phyloP scores from a whole-genome alignment of 495 filamentous ascomycete species.

The Penicillium cosmopolitanum region DNA sequence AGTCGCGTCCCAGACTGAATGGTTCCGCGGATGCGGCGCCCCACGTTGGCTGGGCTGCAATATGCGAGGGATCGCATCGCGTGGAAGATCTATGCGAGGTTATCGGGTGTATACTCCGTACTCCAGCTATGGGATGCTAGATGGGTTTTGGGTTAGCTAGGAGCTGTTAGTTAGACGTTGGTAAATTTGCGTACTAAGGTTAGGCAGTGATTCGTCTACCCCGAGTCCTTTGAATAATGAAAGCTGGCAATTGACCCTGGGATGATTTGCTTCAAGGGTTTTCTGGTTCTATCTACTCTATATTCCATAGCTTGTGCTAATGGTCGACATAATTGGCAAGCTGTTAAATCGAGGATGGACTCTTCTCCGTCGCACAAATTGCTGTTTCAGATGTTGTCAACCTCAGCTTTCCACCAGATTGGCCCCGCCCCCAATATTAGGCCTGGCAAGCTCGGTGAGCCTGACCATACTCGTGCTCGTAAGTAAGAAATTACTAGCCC shows the following conservation, averaged over 20 bases:
- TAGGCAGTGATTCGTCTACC: too few relatives aligned
- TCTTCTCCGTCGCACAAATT: too few relatives aligned
- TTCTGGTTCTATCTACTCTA: too few relatives aligned
- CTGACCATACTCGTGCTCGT: background rate
- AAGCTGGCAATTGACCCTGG: too few relatives aligned
- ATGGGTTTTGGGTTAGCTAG: background rate
- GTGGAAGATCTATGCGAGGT: conserved; percentile 4
- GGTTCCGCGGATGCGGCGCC: conserved; percentile 12
- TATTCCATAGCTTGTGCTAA: too few relatives aligned
- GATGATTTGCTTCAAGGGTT: too few relatives aligned
- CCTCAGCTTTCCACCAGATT: background rate
- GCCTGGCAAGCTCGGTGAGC: background rate
- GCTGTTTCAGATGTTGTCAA: background rate
- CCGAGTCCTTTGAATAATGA: too few relatives aligned
- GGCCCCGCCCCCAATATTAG: background rate
- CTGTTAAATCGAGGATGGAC: too few relatives aligned
- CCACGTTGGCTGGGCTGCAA: conserved; percentile 3
- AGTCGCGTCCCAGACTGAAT: conserved; percentile 8
- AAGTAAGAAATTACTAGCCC: background rate
- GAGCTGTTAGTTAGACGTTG: background rate
- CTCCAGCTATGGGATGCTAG: background rate
- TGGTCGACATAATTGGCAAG: too few relatives aligned
- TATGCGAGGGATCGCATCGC: conserved; percentile 1
- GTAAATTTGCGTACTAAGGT: background rate
- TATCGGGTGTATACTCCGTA: conserved; percentile 2